A percentile compares a stretch with the other conserved stretches of the same genome.
Conservation (phyloP, 257 asterid genomes). For the Cinchona pubescens region DNA sequence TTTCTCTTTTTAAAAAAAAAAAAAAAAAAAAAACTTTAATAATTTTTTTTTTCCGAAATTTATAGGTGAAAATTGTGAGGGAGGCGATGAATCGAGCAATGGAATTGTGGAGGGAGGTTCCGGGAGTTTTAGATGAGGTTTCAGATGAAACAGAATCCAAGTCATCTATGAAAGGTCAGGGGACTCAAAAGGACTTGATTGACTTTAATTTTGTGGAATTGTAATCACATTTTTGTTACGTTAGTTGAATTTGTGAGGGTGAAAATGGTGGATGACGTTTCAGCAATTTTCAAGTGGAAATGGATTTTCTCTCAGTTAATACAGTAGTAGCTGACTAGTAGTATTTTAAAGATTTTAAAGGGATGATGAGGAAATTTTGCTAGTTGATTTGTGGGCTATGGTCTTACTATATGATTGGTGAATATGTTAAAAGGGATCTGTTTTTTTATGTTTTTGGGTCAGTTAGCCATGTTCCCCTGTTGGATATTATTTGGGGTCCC, state of each 20-base stretch:
- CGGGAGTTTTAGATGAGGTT: slow-evolving; percentile 34
- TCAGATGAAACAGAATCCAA: slow-evolving; percentile 31
- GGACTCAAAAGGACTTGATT: background rate
- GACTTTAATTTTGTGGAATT: background rate
- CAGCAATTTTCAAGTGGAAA: background rate
- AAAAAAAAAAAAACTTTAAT: no score
- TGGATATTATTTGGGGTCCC: background rate
- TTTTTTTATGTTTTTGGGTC: background rate
- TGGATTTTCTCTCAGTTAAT: no score
- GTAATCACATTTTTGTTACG: background rate
- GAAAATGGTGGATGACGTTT: background rate
- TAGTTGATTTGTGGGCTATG: background rate
- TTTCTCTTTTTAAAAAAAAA: background rate
- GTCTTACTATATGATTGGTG: background rate
- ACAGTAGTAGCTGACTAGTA: no score
- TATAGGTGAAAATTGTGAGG: slow-evolving; percentile 77
- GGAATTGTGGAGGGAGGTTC: slow-evolving; percentile 64
- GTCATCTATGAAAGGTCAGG: slow-evolving; percentile 54
- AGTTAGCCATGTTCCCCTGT: background rate
- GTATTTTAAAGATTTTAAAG: background rate
- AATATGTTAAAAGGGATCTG: background rate
- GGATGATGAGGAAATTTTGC: background rate
- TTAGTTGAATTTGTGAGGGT: background rate
- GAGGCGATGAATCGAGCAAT: slow-evolving; percentile 81
- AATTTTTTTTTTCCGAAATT: background rate